These are phyloP conservation scores for Hypericum androsaemum DNA, from an alignment of 345 rosid species.

Conservation along the genomic window DNA sequence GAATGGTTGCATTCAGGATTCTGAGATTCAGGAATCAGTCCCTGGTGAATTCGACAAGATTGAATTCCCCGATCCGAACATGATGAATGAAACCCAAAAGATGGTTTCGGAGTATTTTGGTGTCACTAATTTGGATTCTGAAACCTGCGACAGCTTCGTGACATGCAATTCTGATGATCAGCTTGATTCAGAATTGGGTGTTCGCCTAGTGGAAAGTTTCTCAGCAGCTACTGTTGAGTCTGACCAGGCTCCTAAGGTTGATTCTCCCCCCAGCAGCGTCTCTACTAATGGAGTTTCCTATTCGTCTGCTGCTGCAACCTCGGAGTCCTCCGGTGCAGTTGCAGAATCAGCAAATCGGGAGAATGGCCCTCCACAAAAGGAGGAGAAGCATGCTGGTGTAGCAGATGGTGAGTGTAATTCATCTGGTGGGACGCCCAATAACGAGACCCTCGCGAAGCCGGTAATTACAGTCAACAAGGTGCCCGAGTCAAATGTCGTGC, in stretches of 20 bases:
- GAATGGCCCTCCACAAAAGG: conserved; percentile 34
- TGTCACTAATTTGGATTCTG: conserved; percentile 47
- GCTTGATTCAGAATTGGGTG: conserved; percentile 34
- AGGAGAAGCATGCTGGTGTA: conserved; percentile 23
- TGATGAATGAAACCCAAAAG: conserved; percentile 79
- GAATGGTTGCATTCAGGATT: conserved; percentile 33
- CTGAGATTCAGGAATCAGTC: conserved; percentile 38
- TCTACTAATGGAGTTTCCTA: conserved; percentile 70
- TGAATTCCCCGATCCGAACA: conserved; percentile 95
- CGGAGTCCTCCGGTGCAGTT: conserved; percentile 37
- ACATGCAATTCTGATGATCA: conserved; percentile 50
- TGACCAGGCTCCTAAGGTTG: conserved; percentile 42
- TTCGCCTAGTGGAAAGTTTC: conserved; percentile 36
- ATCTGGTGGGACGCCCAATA: conserved; percentile 30
- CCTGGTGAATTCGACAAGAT: conserved; percentile 58
- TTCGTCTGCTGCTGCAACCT: conserved; percentile 54
- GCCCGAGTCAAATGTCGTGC: conserved; percentile 69
- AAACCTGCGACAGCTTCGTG: conserved; percentile 55
- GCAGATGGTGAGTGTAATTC: conserved; percentile 41
- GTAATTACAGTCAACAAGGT: conserved; percentile 43
- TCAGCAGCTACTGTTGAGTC: conserved; percentile 36
- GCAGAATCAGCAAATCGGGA: conserved; percentile 23
- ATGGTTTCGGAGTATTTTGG: conserved; percentile 93
- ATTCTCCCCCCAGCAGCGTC: conserved; percentile 74
- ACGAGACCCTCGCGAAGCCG: conserved; percentile 38